Percentiles rank a stretch among this genome's conserved stretches.
Evolutionary conservation across 768 basidiomycete genomes (phyloP).

Genomic region (Trametes elegans): DNA sequence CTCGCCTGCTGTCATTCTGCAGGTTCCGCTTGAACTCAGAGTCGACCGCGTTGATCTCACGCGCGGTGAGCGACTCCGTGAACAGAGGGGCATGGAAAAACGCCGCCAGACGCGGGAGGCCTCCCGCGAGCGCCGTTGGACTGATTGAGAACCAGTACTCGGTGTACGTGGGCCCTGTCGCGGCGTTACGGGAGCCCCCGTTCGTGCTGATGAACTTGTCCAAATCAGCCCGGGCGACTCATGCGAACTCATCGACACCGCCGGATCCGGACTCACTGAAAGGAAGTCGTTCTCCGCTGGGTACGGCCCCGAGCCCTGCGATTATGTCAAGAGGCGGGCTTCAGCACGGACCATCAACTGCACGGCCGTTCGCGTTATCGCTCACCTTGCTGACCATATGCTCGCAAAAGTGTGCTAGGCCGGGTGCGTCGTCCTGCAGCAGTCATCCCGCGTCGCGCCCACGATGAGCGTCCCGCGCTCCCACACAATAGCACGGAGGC

Average conservation of each 20-base stretch:
- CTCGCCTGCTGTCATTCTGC: conserved; percentile 45
- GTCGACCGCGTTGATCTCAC: conserved; percentile 56
- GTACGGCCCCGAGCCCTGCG: conserved; percentile 33
- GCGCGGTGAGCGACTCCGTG: conserved; percentile 38
- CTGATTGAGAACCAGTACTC: conserved; percentile 39
- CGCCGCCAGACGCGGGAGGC: conserved; percentile 39
- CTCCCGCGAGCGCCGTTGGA: conserved; percentile 27
- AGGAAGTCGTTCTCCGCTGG: conserved; percentile 50
- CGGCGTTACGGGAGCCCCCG: conserved; percentile 52
- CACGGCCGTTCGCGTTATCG: background rate
- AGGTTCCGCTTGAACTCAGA: conserved; percentile 55
- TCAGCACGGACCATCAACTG: background rate
- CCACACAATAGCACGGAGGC: background rate
- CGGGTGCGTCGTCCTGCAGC: conserved; percentile 36
- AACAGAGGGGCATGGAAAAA: conserved; percentile 57
- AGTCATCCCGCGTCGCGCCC: too few species aligned
- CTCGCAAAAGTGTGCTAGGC: conserved; percentile 48
- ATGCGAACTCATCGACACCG: background rate
- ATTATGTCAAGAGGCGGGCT: background rate
- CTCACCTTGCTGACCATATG: conserved; percentile 46
- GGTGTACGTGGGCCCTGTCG: conserved; percentile 47
- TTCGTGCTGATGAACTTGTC: conserved; percentile 32
- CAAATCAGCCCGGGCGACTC: background rate
- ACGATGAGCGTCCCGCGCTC: background rate
- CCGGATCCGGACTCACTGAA: conserved; percentile 24